Conservation (phyloP, 129 eudicot genomes). For the Flaveria brownii region DNA sequence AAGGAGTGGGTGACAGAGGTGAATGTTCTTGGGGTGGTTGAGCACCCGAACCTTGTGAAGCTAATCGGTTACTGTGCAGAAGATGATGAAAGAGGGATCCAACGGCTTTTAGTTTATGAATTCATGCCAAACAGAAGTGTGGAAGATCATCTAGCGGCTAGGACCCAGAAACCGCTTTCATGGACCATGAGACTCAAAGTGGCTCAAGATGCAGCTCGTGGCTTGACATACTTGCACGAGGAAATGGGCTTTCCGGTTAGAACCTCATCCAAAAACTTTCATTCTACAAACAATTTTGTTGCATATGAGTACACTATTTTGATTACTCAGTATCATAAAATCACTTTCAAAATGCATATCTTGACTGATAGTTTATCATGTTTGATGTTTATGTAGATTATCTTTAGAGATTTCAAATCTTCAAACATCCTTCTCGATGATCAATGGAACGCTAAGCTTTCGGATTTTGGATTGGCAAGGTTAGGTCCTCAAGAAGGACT, state of each 20-base stretch:
- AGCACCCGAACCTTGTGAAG: slow-evolving; percentile 87
- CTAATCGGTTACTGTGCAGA: slow-evolving; percentile 92
- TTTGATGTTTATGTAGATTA: slow-evolving; percentile 53
- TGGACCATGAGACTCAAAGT: slow-evolving; percentile 89
- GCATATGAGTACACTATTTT: background rate
- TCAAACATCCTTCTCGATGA: slow-evolving; percentile 92
- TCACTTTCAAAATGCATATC: background rate
- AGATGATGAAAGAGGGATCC: slow-evolving; percentile 98
- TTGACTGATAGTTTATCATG: background rate
- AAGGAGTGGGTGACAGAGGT: slow-evolving; percentile 99
- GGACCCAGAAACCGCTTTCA: slow-evolving; percentile 53
- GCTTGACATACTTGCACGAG: slow-evolving; percentile 82
- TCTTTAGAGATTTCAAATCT: slow-evolving; percentile 91
- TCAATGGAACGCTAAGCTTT: slow-evolving; percentile 90
- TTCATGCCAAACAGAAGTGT: slow-evolving; percentile 96
- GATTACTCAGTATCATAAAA: background rate
- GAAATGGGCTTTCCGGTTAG: slow-evolving; percentile 91
- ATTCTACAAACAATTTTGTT: background rate
- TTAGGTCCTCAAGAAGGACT: slow-evolving; percentile 91
- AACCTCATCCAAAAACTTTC: background rate
- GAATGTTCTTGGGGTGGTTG: slow-evolving; percentile 88
- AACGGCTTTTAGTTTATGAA: slow-evolving; percentile 84
- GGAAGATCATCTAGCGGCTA: slow-evolving; percentile 71
- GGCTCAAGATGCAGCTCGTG: slow-evolving; percentile 95
- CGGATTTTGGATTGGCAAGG: slow-evolving; percentile 96